Conservation (phyloP, 345 rosid genomes). For the Bruguiera sexangula region DNA sequence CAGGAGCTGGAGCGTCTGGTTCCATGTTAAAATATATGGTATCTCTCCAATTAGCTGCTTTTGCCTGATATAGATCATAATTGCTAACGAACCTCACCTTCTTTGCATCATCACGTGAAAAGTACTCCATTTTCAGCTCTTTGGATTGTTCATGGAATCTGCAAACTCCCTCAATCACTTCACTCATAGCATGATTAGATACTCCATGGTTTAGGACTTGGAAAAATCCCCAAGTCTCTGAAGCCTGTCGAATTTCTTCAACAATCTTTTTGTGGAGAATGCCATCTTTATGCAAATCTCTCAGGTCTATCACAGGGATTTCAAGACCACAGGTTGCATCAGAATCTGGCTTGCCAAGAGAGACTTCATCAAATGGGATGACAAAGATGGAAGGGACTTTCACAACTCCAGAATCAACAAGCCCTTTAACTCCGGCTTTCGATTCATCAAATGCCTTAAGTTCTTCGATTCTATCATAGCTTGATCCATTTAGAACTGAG, state of each 20-base stretch:
- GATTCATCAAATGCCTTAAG: constrained; percentile 6
- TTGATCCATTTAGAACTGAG: neutral
- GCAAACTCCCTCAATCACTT: constrained; percentile 11
- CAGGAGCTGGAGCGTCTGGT: constrained; percentile 14
- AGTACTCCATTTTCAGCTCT: constrained; percentile 15
- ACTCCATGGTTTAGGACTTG: constrained; percentile 27
- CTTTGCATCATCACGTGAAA: constrained; percentile 11
- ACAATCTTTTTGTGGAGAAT: neutral
- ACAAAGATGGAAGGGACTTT: constrained; percentile 8
- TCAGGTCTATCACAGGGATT: constrained; percentile 2
- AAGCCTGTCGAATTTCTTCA: neutral
- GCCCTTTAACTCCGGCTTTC: constrained; percentile 8
- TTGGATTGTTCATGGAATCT: constrained; percentile 26
- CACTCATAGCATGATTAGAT: neutral
- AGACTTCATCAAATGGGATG: neutral
- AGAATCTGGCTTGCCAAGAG: neutral
- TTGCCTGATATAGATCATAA: constrained; percentile 14
- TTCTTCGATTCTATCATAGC: neutral
- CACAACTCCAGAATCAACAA: neutral
- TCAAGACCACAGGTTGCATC: neutral
- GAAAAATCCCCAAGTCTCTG: constrained; percentile 14
- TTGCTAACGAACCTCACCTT: constrained; percentile 20
- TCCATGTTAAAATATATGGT: constrained; percentile 13
- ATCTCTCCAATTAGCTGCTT: constrained; percentile 35
- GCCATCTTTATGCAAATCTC: neutral